Evolutionary conservation across 2,329 filamentous ascomycete genomes (phyloP), one percentile per base, ranked within the genome.

Genomic region (Diaporthe ilicicola): DNA sequence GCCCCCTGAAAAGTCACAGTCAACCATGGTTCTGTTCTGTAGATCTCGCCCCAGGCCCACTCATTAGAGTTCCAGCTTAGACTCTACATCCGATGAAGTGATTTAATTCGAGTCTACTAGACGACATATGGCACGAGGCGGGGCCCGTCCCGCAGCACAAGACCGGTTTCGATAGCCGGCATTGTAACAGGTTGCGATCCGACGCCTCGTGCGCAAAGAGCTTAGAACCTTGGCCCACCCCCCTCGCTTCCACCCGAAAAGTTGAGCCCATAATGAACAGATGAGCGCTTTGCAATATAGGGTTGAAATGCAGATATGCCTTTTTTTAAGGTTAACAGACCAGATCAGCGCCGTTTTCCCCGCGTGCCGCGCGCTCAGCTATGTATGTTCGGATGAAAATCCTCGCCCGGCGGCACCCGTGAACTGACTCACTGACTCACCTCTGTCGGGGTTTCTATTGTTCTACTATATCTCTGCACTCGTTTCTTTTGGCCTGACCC

Each of bases 121-220:
- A 29, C n/a, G 10, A 34, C 10, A 34, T 34, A 12, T 34, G 9
- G 39, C 17, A 61, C 8, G 24, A 29, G 24, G 37, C 37, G 24
- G 56, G 39, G 56, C 9, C 39, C n/a, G 15, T 15, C 46, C 46
- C 27, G 56, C 56, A 46, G 24, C 19, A 22, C n/a, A 29, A 44
- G 10, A 32, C 39, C 39, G 54, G 54, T 7, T 22, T 8, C 34
- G n/a, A 5, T 17, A 42, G 34, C 34, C n/a, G 39, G 39, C 24
- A 46, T 7, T 46, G 56, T 17, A 29, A 61, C 56, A 6, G 17
- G 17, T 22, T 62, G 56, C 27, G n/a, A 62, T 34, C 59, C 13
- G 24, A 48, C 48, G 59, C 59, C 42, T 62, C 42, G 59, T 62
- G 59, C 59, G 42, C 56, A 22, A 17, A 46, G 56, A 48, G 42